These are phyloP conservation scores for Exobasidium rhododendri DNA, from an alignment of 1,284 basidiomycete genomes.

Conservation along the genomic window DNA sequence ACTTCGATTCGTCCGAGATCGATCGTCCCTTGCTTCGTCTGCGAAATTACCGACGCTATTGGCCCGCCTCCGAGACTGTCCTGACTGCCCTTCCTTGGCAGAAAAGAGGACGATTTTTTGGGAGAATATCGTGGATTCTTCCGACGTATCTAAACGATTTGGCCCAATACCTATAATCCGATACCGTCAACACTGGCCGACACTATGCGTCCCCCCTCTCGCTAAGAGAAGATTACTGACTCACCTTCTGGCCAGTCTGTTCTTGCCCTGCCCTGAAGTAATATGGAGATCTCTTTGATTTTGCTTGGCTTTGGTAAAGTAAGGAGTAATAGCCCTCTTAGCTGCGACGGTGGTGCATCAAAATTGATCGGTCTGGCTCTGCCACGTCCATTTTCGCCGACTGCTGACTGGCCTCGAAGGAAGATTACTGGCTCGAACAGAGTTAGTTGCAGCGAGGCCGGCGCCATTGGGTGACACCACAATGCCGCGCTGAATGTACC, in stretches of 20 bases:
- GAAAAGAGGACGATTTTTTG: slow-evolving; percentile 73
- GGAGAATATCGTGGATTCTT: slow-evolving; percentile 74
- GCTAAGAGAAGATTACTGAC: not conserved
- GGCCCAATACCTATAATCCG: slow-evolving; percentile 74
- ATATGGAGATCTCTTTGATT: slow-evolving; percentile 79
- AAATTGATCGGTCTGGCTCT: slow-evolving; percentile 33
- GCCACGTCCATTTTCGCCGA: slow-evolving; percentile 35
- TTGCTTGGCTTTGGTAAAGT: slow-evolving; percentile 76
- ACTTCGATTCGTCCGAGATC: slow-evolving; percentile 11
- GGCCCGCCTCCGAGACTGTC: slow-evolving; percentile 56
- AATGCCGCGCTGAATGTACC: too few species aligned
- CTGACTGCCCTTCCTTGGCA: slow-evolving; percentile 53
- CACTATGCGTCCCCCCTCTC: not conserved
- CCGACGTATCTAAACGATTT: slow-evolving; percentile 72
- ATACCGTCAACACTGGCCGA: too few species aligned
- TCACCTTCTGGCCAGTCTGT: slow-evolving; percentile 79
- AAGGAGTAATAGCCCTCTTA: slow-evolving; percentile 82
- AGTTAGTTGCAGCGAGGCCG: slow-evolving; percentile 4
- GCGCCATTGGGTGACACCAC: too few species aligned
- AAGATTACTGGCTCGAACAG: slow-evolving; percentile 49
- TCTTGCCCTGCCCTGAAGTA: slow-evolving; percentile 67
- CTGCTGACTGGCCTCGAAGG: slow-evolving; percentile 42
- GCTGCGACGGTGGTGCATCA: slow-evolving; percentile 68
- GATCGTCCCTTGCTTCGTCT: slow-evolving; percentile 15
- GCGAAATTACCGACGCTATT: slow-evolving; percentile 77